These are phyloP conservation scores for Emydomyces testavorans DNA, from an alignment of 2,329 filamentous ascomycete species.

Conservation along the genomic window DNA sequence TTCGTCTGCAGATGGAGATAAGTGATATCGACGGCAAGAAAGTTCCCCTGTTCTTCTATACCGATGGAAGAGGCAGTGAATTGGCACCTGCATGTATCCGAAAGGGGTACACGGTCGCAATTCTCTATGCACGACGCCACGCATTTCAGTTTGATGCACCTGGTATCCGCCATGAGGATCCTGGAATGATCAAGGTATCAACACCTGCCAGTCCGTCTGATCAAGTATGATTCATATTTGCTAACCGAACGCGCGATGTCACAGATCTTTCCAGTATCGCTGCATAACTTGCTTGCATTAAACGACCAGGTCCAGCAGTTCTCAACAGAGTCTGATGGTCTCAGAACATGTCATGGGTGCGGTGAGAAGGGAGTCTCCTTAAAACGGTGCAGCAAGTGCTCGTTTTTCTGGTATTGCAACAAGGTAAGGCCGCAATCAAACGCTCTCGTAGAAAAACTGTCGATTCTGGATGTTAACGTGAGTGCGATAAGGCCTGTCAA, in stretches of 20 bases:
- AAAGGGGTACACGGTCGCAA: background rate
- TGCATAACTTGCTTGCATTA: background rate
- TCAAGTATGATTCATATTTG: background rate
- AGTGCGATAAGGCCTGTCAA: background rate
- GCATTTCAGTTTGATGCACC: background rate
- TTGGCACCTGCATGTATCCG: too few relatives aligned
- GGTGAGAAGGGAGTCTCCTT: background rate
- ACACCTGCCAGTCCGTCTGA: background rate
- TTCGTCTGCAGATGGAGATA: background rate
- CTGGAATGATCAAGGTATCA: background rate
- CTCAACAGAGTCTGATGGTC: background rate
- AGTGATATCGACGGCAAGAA: background rate
- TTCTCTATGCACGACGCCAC: background rate
- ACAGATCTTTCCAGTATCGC: background rate
- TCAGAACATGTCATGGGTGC: conserved; percentile 1
- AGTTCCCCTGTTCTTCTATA: background rate
- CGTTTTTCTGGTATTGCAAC: background rate
- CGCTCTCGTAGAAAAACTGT: too few relatives aligned
- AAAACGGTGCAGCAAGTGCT: background rate
- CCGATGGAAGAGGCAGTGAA: background rate
- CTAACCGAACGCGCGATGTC: background rate
- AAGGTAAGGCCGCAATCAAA: background rate
- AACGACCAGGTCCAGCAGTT: background rate
- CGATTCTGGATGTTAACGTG: background rate
- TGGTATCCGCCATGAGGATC: background rate